phyloP scores from a whole-genome alignment of 129 eudicot species.

The Centrapalus pauciflorus region DNA sequence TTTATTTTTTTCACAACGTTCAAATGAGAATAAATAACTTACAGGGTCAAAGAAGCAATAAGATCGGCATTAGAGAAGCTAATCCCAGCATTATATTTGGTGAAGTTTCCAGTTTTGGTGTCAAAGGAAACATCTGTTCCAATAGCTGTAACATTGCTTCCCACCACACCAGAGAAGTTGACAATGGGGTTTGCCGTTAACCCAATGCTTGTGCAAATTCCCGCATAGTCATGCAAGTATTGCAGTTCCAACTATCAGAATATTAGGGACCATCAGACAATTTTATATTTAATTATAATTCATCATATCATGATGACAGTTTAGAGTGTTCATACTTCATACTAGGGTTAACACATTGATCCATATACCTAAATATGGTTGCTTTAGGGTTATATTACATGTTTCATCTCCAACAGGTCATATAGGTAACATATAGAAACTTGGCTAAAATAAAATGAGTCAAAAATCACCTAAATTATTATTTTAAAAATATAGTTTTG shows the following conservation, averaged over 20 bases:
- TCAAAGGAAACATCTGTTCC: constrained; percentile 83
- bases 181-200: constrained; percentile 82
- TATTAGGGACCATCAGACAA: constrained; percentile 2
- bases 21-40: constrained; percentile 38
- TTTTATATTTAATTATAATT: neutral
- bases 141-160: constrained; percentile 51
- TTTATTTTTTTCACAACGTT: too few species aligned
- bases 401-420: too few species aligned
- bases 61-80: constrained; percentile 71
- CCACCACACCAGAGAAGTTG: constrained; percentile 83
- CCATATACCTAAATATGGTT: too few species aligned
- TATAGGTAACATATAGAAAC: too few species aligned
- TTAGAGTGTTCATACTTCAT: neutral
- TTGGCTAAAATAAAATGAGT: too few species aligned
- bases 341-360: too few species aligned
- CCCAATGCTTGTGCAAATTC: constrained; percentile 78
- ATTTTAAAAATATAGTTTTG: too few species aligned
- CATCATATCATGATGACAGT: neutral
- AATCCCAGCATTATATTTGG: constrained; percentile 70
- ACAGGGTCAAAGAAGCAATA: constrained; percentile 77
- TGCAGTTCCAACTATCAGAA: constrained; percentile 74
- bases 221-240: constrained; percentile 91
- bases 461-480: too few species aligned
- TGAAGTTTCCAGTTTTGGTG: constrained; percentile 59
- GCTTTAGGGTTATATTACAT: too few species aligned